phyloP scores from a whole-genome alignment of 2,329 filamentous ascomycete species.

The Trichoderma brevicompactum region DNA sequence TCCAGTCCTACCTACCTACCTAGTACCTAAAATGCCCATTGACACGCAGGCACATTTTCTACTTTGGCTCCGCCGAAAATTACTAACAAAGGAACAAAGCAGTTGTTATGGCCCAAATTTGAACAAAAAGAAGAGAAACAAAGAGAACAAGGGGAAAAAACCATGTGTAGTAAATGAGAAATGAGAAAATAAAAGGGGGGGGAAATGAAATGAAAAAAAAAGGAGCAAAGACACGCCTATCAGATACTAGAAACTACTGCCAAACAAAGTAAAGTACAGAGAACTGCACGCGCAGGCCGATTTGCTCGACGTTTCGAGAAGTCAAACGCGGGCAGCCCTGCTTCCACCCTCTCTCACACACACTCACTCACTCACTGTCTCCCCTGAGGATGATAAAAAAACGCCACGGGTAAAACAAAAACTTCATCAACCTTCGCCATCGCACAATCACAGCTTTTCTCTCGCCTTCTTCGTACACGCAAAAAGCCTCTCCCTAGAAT shows the following conservation, averaged over 20 bases:
- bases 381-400: too few species aligned
- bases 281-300: background rate
- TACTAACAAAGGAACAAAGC: background rate
- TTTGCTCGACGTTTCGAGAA: background rate
- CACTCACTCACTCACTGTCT: background rate
- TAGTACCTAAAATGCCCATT: background rate
- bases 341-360: slow-evolving; percentile 1
- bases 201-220: background rate
- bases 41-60: background rate
- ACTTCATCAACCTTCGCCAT: background rate
- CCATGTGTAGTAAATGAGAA: background rate
- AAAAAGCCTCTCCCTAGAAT: slow-evolving; percentile 2
- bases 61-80: background rate
- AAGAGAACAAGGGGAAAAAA: background rate
- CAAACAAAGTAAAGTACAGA: slow-evolving; percentile 24
- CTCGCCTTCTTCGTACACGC: slow-evolving; percentile 16
- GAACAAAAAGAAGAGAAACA: background rate
- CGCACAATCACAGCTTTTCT: background rate
- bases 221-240: slow-evolving; percentile 26
- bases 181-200: background rate
- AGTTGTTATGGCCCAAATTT: background rate
- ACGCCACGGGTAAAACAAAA: background rate
- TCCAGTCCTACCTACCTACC: slow-evolving; percentile 1
- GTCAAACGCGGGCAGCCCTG: slow-evolving; percentile 10
- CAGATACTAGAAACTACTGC: slow-evolving; percentile 28